phyloP scores from a whole-genome alignment of 2,329 filamentous ascomycete genomes.

The Penicillium sclerotigenum region DNA sequence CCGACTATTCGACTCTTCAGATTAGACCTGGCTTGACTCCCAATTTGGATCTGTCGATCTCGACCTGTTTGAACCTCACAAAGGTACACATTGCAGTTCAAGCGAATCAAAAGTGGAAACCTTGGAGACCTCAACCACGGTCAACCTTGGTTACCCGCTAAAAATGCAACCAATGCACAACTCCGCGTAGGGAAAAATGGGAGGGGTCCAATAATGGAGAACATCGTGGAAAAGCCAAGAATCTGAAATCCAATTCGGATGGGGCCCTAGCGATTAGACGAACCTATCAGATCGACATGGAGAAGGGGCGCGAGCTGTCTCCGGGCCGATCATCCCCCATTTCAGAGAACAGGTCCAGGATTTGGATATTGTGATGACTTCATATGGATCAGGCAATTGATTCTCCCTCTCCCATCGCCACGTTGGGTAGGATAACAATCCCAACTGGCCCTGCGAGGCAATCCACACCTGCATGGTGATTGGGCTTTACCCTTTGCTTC shows the following conservation, averaged over 20 bases:
- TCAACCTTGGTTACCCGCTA: not conserved
- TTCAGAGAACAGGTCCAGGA: slow-evolving; percentile 12
- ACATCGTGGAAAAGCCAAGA: not conserved
- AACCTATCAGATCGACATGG: slow-evolving; percentile 15
- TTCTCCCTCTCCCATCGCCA: slow-evolving; percentile 16
- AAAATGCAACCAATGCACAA: not conserved
- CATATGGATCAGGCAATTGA: slow-evolving; percentile 9
- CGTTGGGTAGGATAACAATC: slow-evolving; percentile 19
- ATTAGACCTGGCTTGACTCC: not conserved
- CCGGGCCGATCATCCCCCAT: slow-evolving; percentile 16
- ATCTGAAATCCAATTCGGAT: not conserved
- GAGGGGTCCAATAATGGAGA: not conserved
- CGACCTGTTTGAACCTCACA: not conserved
- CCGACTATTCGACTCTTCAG: not conserved
- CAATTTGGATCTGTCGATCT: not conserved
- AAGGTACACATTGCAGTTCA: not conserved
- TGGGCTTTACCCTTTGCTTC: not conserved
- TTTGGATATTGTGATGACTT: slow-evolving; percentile 17
- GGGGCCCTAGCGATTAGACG: slow-evolving; percentile 7
- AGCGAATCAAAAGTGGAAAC: not conserved
- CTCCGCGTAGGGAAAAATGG: not conserved
- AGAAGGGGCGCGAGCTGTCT: slow-evolving; percentile 8
- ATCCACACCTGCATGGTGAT: slow-evolving; percentile 10
- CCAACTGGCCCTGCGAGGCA: slow-evolving; percentile 2
- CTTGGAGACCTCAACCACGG: not conserved